Evolutionary conservation across 495 filamentous ascomycete species (phyloP).

Genomic region (Cryomyces minteri): DNA sequence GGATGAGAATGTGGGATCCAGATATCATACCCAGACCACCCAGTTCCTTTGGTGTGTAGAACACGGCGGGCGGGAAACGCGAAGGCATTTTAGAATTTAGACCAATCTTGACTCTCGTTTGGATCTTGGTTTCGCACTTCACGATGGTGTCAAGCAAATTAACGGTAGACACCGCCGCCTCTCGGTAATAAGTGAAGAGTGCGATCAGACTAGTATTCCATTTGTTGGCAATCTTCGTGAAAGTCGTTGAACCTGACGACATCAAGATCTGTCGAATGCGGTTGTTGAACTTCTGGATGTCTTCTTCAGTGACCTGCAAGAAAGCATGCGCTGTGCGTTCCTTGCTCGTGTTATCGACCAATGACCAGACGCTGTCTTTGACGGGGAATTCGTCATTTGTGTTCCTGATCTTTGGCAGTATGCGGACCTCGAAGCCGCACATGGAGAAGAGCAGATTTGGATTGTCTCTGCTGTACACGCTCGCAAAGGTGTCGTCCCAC

Average conservation of each 20-base stretch:
- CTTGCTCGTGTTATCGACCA: constrained; percentile 91
- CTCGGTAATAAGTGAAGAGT: constrained; percentile 98
- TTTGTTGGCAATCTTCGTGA: constrained; percentile 99
- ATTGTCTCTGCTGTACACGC: constrained; percentile 96
- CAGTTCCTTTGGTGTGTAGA: constrained; percentile 97
- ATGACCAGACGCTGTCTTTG: constrained; percentile 95
- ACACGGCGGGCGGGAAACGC: constrained; percentile 95
- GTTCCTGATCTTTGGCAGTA: constrained; percentile 90
- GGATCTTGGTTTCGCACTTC: constrained; percentile 99
- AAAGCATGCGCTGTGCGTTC: constrained; percentile 97
- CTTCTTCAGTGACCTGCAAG: constrained; percentile 94
- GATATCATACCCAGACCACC: constrained; percentile 99
- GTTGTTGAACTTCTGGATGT: constrained; percentile 99
- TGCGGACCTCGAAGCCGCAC: constrained; percentile 95
- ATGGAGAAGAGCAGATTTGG: constrained; percentile 96
- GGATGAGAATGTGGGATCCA: constrained; percentile 94
- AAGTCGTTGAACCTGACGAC: constrained; percentile 96
- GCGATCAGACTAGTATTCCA: constrained; percentile 98
- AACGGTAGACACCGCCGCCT: constrained; percentile 94
- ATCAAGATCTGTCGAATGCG: constrained; percentile 97
- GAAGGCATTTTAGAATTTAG: constrained; percentile 99
- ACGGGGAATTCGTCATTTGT: constrained; percentile 90
- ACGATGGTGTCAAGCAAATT: constrained; percentile 94
- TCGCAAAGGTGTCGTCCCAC: constrained; percentile 99
- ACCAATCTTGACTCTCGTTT: constrained; percentile 97